These are phyloP conservation scores for Pseudotulostoma volvatum DNA, from an alignment of 495 filamentous ascomycete genomes.

Conservation along the genomic window DNA sequence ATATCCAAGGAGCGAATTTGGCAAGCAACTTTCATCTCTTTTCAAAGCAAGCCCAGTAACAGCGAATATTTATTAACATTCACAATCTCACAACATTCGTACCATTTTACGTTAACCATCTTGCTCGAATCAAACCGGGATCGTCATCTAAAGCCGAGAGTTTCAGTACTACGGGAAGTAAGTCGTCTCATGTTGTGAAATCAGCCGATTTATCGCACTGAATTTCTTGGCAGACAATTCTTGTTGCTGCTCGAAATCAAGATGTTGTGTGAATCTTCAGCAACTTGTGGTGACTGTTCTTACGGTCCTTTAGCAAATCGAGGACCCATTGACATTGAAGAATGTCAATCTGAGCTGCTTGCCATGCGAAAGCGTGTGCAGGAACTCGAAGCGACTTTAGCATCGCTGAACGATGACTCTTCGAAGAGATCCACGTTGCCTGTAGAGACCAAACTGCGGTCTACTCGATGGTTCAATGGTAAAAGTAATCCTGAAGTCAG, in stretches of 20 bases:
- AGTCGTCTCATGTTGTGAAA: neutral
- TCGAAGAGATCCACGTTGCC: conserved; percentile 2
- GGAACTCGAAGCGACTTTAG: conserved; percentile 19
- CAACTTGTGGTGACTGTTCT: conserved; percentile 14
- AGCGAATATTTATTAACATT: no score
- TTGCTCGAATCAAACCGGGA: no score
- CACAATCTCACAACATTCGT: no score
- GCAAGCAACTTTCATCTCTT: no score
- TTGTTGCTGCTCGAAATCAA: no score
- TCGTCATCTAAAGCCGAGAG: no score
- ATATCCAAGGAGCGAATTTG: no score
- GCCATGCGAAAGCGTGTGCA: conserved; percentile 20
- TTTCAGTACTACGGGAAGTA: no score
- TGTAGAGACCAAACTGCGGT: conserved; percentile 18
- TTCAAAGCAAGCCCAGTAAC: no score
- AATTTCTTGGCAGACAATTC: no score
- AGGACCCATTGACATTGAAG: conserved; percentile 18
- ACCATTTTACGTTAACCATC: no score
- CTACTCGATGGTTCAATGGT: conserved; percentile 31
- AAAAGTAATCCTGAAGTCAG: conserved; percentile 33
- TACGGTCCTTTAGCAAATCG: conserved; percentile 9
- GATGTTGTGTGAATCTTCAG: conserved; percentile 5
- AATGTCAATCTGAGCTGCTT: conserved; percentile 23
- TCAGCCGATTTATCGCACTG: neutral
- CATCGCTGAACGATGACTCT: conserved; percentile 10